phyloP scores from a whole-genome alignment of 176 grass and related monocot species.

The Cymbopogon citratus region DNA sequence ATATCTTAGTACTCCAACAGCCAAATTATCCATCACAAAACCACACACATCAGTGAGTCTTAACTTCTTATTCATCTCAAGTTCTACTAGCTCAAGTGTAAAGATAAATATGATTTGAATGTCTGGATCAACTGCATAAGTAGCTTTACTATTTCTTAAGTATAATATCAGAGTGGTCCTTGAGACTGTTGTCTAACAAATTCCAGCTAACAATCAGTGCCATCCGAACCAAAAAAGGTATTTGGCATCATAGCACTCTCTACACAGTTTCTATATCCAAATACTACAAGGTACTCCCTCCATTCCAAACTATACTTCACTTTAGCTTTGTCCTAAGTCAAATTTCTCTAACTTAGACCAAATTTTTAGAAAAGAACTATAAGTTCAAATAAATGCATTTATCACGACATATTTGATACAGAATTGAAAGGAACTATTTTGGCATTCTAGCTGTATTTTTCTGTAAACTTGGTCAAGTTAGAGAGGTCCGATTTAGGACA shows the following conservation, averaged over 20 bases:
- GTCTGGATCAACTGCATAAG: conserved; percentile 6
- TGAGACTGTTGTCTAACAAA: background rate
- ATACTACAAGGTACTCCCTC: background rate
- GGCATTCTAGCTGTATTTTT: background rate
- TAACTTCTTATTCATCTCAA: conserved; percentile 3
- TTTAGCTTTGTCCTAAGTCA: background rate
- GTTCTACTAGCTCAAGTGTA: conserved; percentile 3
- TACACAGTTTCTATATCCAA: background rate
- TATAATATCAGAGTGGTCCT: background rate
- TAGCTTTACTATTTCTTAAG: background rate
- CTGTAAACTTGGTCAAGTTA: background rate
- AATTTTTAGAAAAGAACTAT: background rate
- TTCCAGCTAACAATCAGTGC: background rate
- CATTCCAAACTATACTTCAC: background rate
- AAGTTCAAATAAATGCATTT: background rate
- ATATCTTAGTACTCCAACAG: conserved; percentile 16
- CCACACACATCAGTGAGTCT: background rate
- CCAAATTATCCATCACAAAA: conserved; percentile 16
- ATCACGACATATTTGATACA: background rate
- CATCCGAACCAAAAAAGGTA: background rate
- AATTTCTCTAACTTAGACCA: background rate
- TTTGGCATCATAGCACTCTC: background rate
- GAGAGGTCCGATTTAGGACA: background rate
- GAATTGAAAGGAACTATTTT: background rate
- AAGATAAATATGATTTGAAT: background rate